A percentile compares a stretch with the other conserved stretches of the same genome.
Evolutionary conservation across 176 grass and related monocot genomes (phyloP).

Genomic region (Typha latifolia): DNA sequence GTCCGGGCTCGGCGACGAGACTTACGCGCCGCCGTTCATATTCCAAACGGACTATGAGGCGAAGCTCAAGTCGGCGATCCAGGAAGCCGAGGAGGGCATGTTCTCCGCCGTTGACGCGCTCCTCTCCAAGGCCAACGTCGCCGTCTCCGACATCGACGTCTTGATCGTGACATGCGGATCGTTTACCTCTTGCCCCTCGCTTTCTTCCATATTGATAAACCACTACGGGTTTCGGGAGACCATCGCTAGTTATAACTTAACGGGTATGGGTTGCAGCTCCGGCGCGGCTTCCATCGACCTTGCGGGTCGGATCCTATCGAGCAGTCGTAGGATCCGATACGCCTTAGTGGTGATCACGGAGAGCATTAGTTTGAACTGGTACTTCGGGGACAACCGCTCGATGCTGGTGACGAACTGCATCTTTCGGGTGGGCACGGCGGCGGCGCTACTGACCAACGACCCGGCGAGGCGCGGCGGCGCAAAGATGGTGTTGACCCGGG

Average conservation of each 20-base stretch:
- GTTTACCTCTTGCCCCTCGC: conserved; percentile 53
- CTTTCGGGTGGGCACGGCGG: conserved; percentile 46
- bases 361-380: conserved; percentile 66
- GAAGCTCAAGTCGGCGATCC: conserved; percentile 8
- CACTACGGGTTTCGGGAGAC: conserved; percentile 46
- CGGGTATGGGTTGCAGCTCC: conserved; percentile 77
- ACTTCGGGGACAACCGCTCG: conserved; percentile 51
- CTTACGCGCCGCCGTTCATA: conserved; percentile 45
- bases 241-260: conserved; percentile 50
- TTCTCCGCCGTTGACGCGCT: conserved; percentile 35
- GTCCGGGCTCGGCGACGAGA: conserved; percentile 63
- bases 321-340: conserved; percentile 11
- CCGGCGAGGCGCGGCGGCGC: conserved; percentile 14
- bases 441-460: conserved; percentile 52
- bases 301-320: conserved; percentile 32
- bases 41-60: conserved; percentile 32
- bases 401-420: conserved; percentile 83
- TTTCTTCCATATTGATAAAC: conserved; percentile 30
- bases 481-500: conserved; percentile 47
- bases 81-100: conserved; percentile 42
- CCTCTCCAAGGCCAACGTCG: conserved; percentile 18
- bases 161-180: conserved; percentile 47
- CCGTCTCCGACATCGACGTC: conserved; percentile 32
- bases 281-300: conserved; percentile 41
- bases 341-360: conserved; percentile 60